A percentile compares a stretch with the other conserved stretches of the same genome.
Conservation (phyloP, 257 asterid species). For the Jasminum sambac region DNA sequence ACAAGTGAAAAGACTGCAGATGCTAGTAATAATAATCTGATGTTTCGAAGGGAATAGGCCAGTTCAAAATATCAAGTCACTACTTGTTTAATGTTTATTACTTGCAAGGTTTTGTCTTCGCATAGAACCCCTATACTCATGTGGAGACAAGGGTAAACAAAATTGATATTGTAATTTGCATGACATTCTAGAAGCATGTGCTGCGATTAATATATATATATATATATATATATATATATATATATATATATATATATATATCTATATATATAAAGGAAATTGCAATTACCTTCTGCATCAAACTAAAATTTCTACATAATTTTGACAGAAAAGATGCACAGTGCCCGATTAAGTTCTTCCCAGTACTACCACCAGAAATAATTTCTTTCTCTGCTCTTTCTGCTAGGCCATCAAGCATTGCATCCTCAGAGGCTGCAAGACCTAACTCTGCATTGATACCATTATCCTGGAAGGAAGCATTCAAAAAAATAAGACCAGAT, state of each 20-base stretch:
- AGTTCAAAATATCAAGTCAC: conserved; percentile 3
- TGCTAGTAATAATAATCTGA: not conserved
- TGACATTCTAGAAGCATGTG: conserved; percentile 13
- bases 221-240: no score
- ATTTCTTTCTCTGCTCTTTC: conserved; percentile 94
- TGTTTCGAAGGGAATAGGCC: not conserved
- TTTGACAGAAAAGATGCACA: conserved; percentile 72
- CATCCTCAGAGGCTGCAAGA: conserved; percentile 90
- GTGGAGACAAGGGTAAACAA: conserved; percentile 1
- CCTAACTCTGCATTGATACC: conserved; percentile 88
- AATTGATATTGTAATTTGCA: conserved; percentile 7
- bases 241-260: no score
- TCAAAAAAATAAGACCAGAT: conserved; percentile 19
- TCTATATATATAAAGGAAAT: not conserved
- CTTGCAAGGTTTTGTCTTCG: not conserved
- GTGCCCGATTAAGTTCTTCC: conserved; percentile 78
- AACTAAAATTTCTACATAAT: conserved; percentile 77
- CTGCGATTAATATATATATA: no score
- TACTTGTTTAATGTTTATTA: conserved; percentile 7
- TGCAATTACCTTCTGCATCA: conserved; percentile 87
- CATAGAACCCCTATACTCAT: conserved; percentile 12
- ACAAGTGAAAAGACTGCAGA: not conserved
- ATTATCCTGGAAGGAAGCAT: conserved; percentile 47
- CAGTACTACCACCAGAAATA: conserved; percentile 57
- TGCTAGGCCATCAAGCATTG: conserved; percentile 71